phyloP scores from a whole-genome alignment of 1,139 yeast genomes.

The Meyerozyma elateridarum region DNA sequence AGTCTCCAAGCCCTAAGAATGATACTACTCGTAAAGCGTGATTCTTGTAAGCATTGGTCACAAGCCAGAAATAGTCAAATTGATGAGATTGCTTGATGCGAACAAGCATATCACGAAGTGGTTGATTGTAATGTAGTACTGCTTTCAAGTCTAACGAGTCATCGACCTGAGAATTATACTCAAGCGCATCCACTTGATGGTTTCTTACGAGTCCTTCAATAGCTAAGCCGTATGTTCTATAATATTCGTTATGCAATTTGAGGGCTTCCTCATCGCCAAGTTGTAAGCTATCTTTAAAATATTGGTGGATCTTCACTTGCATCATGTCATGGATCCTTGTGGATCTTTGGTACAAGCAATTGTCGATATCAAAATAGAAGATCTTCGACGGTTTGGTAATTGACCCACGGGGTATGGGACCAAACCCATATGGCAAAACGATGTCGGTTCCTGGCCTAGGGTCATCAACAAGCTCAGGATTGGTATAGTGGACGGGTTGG shows the following conservation, averaged over 20 bases:
- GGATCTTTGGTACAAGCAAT: conserved; percentile 75
- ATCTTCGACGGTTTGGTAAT: conserved; percentile 34
- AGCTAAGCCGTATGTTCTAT: conserved; percentile 85
- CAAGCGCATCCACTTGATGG: conserved; percentile 82
- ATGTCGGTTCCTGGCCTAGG: conserved; percentile 32
- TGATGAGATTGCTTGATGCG: conserved; percentile 31
- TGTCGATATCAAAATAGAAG: conserved; percentile 89
- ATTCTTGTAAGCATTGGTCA: conserved; percentile 89
- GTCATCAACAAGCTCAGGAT: conserved; percentile 14
- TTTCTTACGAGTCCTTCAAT: conserved; percentile 84
- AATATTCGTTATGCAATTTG: conserved; percentile 66
- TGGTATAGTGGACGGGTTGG: conserved; percentile 11
- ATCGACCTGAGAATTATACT: conserved; percentile 83
- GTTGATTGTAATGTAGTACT: conserved; percentile 58
- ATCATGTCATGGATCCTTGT: conserved; percentile 78
- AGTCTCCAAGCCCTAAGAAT: conserved; percentile 79
- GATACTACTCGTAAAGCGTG: conserved; percentile 78
- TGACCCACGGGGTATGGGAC: conserved; percentile 36
- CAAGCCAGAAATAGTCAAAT: conserved; percentile 62
- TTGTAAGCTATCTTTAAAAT: conserved; percentile 61
- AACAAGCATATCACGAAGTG: conserved; percentile 48
- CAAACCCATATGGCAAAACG: conserved; percentile 39
- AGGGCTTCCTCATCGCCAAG: conserved; percentile 75
- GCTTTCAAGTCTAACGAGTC: conserved; percentile 84
- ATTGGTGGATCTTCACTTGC: conserved; percentile 80